Base-by-base conservation (phyloP, 2,329 filamentous ascomycete species). In the Aspergillaceae sp. region DNA sequence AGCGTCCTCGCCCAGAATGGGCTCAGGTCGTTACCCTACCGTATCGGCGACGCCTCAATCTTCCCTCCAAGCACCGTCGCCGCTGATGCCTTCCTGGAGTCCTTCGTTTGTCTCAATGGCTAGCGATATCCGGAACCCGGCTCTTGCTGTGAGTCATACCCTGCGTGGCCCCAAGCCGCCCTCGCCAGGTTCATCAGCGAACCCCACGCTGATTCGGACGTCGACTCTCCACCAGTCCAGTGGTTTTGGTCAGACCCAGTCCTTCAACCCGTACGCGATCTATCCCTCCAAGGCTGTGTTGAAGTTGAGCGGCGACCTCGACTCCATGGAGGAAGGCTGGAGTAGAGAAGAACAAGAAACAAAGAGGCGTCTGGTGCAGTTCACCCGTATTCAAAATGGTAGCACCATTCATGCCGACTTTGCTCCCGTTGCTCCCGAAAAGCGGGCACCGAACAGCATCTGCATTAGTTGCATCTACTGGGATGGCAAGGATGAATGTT, bases 401-500 rank as follows among this genome's bases (percentile, higher is more conserved):
- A 90, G 85, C 61, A 87, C 85, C 3, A 84, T 97, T 46, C 84
- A 82, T 32, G 81, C 87, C 9, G 84, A 77, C 9, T 97, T 97
- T 71, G 80, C 83, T 42, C 75, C 89, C 0, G 83, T 96, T 41
- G 76, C 86, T 10, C 80, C 82, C 9, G 86, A 88, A 58, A 86
- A 95, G 51, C 81, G 89, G 26, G 80, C 84, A 1, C 80, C 83
- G 2, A 86, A 91, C 70, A 89, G 85, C 68, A 91, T 94, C 50
- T 95, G 89, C 69, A 87, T 98, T 63, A 96, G 90, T 68, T 98
- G 92, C 73, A 98, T 98, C 61, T 90, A 83, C 75, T 98, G 92
- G 92, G 84, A 84, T 48, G 89, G 94, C 68, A 94, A 89, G 69
- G 74, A 82, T 41, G 87, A 94, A 59, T 95, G 85, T 67, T 97